Percentiles rank a stretch among this genome's conserved stretches.
Evolutionary conservation across 1,284 basidiomycete genomes (phyloP).

Genomic region (Moniliophthora roreri): DNA sequence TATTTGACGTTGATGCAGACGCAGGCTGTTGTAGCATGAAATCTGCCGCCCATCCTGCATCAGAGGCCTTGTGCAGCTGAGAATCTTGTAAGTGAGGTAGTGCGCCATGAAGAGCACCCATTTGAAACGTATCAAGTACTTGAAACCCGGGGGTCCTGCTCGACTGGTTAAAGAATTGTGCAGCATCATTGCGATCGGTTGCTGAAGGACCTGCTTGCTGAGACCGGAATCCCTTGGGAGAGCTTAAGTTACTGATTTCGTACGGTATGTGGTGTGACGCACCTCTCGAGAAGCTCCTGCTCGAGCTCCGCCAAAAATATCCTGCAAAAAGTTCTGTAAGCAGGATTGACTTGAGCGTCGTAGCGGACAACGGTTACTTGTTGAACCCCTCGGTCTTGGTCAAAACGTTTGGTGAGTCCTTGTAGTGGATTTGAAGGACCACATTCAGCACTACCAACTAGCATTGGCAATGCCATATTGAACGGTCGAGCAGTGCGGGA

Average conservation of each 20-base stretch:
- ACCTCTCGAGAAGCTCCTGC: slow-evolving; percentile 63
- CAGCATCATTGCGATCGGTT: slow-evolving; percentile 58
- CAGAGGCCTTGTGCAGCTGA: slow-evolving; percentile 13
- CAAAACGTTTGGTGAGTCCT: slow-evolving; percentile 72
- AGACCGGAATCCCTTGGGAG: slow-evolving; percentile 57
- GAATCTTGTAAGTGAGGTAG: not conserved
- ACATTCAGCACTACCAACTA: slow-evolving; percentile 73
- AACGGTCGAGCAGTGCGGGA: slow-evolving; percentile 5
- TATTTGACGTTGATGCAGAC: not conserved
- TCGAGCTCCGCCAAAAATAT: slow-evolving; percentile 57
- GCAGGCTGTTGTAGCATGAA: slow-evolving; percentile 43
- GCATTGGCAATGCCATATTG: slow-evolving; percentile 73
- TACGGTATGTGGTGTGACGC: slow-evolving; percentile 14
- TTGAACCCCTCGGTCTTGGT: slow-evolving; percentile 74
- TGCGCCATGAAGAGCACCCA: slow-evolving; percentile 3
- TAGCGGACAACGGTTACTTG: slow-evolving; percentile 47
- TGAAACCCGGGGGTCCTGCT: slow-evolving; percentile 26
- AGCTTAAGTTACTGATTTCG: not conserved
- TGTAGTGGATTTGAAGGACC: slow-evolving; percentile 83
- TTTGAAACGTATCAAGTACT: slow-evolving; percentile 8
- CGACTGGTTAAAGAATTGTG: slow-evolving; percentile 59
- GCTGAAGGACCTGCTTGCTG: slow-evolving; percentile 41
- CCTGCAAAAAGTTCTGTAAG: slow-evolving; percentile 38
- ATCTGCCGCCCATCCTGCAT: slow-evolving; percentile 59
- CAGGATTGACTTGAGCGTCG: not conserved